Conservation (phyloP, 441 rosid species). For the Mallotus repandus region DNA sequence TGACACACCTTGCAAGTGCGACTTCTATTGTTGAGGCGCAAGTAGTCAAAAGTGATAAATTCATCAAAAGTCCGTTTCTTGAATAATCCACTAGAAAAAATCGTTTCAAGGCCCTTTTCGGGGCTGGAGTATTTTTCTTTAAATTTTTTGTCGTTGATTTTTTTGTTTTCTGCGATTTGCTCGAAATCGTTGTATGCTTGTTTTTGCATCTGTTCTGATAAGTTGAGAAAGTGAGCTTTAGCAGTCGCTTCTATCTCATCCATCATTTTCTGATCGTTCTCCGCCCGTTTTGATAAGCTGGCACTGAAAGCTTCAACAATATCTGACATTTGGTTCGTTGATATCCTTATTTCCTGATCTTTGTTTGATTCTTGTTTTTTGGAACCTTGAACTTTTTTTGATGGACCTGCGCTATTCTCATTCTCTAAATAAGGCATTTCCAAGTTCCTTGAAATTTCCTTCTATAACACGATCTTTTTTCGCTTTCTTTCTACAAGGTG, state of each 20-base stretch:
- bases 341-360: no score
- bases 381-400: no score
- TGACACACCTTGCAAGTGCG: neutral
- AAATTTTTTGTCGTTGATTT: neutral
- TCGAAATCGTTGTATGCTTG: neutral
- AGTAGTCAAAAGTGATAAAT: conserved; percentile 3
- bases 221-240: conserved; percentile 8
- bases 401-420: no score
- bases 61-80: conserved; percentile 13
- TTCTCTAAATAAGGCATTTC: no score
- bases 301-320: no score
- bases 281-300: no score
- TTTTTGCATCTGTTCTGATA: neutral
- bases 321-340: no score
- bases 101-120: neutral
- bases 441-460: no score
- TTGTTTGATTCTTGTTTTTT: no score
- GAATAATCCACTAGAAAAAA: neutral
- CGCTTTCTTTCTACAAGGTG: no score
- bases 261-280: neutral
- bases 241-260: conserved; percentile 9
- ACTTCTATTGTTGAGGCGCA: neutral
- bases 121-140: no score
- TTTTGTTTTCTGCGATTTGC: neutral
- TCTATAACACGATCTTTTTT: no score